Evolutionary conservation across 345 rosid genomes (phyloP).

Genomic region (Populus alba): DNA sequence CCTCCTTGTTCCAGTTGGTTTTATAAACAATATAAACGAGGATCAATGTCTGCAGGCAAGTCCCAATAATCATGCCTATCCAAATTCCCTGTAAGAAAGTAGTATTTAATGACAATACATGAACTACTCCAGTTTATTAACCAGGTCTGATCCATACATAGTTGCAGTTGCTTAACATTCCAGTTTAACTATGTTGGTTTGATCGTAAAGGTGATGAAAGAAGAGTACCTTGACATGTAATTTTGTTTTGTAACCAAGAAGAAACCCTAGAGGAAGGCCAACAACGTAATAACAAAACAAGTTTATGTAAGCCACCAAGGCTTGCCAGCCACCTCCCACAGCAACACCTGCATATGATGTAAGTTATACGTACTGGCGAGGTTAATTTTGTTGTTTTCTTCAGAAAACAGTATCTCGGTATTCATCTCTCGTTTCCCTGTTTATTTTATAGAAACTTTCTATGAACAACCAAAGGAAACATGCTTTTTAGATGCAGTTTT

Average conservation of each 20-base stretch:
- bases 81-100: constrained; percentile 68
- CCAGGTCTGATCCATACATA: too few relatives aligned
- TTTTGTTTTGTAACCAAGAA: constrained; percentile 66
- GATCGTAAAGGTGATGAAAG: not conserved
- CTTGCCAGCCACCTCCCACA: constrained; percentile 98
- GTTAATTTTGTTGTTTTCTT: too few relatives aligned
- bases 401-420: too few relatives aligned
- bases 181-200: not conserved
- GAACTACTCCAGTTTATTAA: not conserved
- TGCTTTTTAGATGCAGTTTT: too few relatives aligned
- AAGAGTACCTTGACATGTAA: constrained; percentile 65
- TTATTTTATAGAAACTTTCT: too few relatives aligned
- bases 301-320: constrained; percentile 78
- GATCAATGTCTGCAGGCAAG: constrained; percentile 74
- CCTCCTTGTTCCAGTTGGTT: constrained; percentile 93
- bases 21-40: constrained; percentile 51
- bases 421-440: too few relatives aligned
- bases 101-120: not conserved
- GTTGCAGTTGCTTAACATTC: not conserved
- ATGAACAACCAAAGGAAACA: not conserved
- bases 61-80: constrained; percentile 91
- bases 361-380: not conserved
- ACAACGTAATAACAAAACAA: constrained; percentile 66
- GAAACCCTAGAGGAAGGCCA: constrained; percentile 80
- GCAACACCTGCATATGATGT: constrained; percentile 59